A percentile compares a stretch with the other conserved stretches of the same genome.
Conservation (phyloP, 2,329 filamentous ascomycete species). For the Fusarium paranaense region DNA sequence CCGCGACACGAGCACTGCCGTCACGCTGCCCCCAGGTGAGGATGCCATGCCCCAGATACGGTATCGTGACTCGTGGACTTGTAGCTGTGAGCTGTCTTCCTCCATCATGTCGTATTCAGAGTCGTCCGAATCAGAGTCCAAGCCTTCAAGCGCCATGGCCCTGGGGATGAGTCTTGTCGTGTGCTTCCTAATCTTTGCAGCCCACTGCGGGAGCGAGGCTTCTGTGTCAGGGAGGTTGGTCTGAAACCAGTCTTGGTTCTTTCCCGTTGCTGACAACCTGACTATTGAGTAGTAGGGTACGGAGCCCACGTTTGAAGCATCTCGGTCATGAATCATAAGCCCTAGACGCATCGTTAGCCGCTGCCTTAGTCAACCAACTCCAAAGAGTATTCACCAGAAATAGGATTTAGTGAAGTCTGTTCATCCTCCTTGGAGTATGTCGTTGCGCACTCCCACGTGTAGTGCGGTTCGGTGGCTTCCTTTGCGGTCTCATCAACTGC, state of each 20-base stretch:
- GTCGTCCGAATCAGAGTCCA: constrained; percentile 49
- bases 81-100: constrained; percentile 51
- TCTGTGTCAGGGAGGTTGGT: constrained; percentile 55
- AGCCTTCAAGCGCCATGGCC: constrained; percentile 55
- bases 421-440: constrained; percentile 53
- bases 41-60: constrained; percentile 65
- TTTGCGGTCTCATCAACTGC: constrained; percentile 49
- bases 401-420: constrained; percentile 48
- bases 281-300: constrained; percentile 64
- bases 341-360: constrained; percentile 49
- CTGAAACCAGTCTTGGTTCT: constrained; percentile 65
- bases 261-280: constrained; percentile 63
- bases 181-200: constrained; percentile 57
- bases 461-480: constrained; percentile 49
- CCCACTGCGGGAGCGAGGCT: constrained; percentile 57
- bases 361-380: not conserved
- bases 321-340: constrained; percentile 57
- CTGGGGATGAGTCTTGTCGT: constrained; percentile 58
- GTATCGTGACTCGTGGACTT: constrained; percentile 62
- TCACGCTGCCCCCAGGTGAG: constrained; percentile 64
- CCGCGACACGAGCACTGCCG: constrained; percentile 62
- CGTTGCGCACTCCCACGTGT: constrained; percentile 58
- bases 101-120: constrained; percentile 47
- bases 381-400: constrained; percentile 23
- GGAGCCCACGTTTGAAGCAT: constrained; percentile 34